Evolutionary conservation across 1,284 basidiomycete genomes (phyloP), one percentile per base, ranked within the genome.

Genomic region (Ustilago curta): DNA sequence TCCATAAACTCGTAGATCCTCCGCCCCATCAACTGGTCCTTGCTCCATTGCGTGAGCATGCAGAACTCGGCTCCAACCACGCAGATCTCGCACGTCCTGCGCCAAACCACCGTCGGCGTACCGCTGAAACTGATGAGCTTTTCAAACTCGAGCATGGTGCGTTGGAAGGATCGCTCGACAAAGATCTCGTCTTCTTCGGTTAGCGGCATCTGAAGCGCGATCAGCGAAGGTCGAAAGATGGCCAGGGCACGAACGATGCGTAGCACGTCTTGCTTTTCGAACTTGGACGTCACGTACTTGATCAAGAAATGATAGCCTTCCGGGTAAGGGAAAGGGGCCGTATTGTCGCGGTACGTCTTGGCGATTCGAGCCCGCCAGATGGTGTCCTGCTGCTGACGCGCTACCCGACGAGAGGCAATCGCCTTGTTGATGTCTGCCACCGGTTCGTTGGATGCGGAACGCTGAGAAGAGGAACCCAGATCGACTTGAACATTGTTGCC

Each of bases 21-120:
- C 35, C 78, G 68, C 23, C 83, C 83, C 54, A 83, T 56, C 48
- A 84, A 57, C 55, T 81, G 67, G 8, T 84, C 82, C 21, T 78
- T 69, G 31, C 68, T 63, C 82, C 83, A 83, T 45, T 84, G 80
- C 1, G 94, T 95, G 67, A 99, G 88, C 89, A 94, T 92, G 85
- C 92, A 94, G 84, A 99, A 99, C 86, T 99, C 95, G 2, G 94
- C 92, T 0, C 95, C 95, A 47, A 96, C 96, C 45, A 97, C 90
- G 82, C 94, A 95, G 40, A 99, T 94, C 87, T 99, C 97, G 82
- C 96, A 96, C 18, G 97, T 99, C 52, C 96, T 88, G 32, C 96
- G 91, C 96, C 96, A 99, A 2, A 97, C 93, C n/a, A 97, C 94
- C 0, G 96, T 99, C 2, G 96, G 97, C n/a, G 97, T 99, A 6